A percentile compares a stretch with the other conserved stretches of the same genome.
These are phyloP conservation scores for Pseudogymnoascus sp. DNA, from an alignment of 2,329 filamentous ascomycete genomes.

Conservation along the genomic window DNA sequence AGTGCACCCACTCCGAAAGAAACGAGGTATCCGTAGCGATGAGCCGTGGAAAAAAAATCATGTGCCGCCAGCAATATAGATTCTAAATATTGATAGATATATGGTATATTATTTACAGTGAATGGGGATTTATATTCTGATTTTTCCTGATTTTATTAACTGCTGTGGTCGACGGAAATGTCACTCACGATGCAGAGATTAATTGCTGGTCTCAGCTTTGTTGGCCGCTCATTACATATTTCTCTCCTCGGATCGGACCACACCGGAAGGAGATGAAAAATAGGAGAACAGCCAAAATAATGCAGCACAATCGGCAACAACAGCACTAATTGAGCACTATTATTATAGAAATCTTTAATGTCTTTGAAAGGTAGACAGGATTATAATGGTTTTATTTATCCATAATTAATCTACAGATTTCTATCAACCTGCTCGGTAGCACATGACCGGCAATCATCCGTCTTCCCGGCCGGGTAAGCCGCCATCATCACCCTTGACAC, in stretches of 20 bases:
- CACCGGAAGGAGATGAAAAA: slow-evolving; percentile 7
- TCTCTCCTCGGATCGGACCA: slow-evolving; percentile 5
- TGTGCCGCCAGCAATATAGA: background rate
- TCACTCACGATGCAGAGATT: background rate
- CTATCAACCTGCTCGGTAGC: background rate
- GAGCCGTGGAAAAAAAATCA: slow-evolving; percentile 5
- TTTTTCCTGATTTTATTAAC: slow-evolving; percentile 3
- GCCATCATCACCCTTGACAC: background rate
- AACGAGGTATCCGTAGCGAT: slow-evolving; percentile 6
- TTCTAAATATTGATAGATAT: background rate
- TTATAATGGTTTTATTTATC: background rate
- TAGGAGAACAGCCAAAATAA: background rate
- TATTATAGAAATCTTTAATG: background rate
- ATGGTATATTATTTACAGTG: background rate
- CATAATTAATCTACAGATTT: background rate
- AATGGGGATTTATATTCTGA: background rate
- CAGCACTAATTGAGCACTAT: background rate
- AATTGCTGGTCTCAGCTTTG: background rate
- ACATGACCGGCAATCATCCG: background rate
- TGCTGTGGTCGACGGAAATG: background rate
- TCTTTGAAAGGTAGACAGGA: background rate
- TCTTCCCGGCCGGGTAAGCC: background rate
- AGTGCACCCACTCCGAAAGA: slow-evolving; percentile 3
- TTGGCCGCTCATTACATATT: slow-evolving; percentile 5
- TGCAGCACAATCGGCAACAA: background rate